Base-by-base conservation (phyloP, 805 yeast genomes). In the Diddensiella transvaalensis region DNA sequence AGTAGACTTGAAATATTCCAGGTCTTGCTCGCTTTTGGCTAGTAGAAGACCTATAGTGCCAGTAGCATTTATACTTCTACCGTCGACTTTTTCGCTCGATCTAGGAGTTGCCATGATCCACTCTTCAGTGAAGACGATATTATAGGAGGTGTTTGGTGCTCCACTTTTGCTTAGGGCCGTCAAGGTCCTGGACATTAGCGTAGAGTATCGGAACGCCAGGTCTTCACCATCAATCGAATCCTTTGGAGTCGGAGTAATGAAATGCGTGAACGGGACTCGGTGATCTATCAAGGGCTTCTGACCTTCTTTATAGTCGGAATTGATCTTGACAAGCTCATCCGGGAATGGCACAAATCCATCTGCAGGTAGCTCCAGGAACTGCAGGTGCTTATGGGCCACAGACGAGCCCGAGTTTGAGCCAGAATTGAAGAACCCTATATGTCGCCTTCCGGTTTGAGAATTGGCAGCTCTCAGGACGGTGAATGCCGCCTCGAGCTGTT, bases 321-420 rank as follows among this genome's bases (percentile, higher is more conserved):
- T 48, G 30, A 33, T 40, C 22, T 42, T 30, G 26, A 52, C 42
- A 6, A 54, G 48, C 32, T 49, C 45, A 32, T 54, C 61, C 19
- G 55, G 54, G 33, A 56, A 59, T 4, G 85, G 77, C 1, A 65
- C 66, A 62, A 80, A 82, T 19, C 30, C 37, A 17, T 44, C 44
- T 4, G 68, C 63, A 1, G 96, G 95, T 39, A 86, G 70, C 39
- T 80, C 73, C 76, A 91, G 71, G 66, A 90, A 82, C 67, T 93
- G 99, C 53, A 93, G 67, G 67, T 91, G 99, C 63, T 87, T 88
- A 69, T 91, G 99, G 42, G 86, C 83, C 60, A 89, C 93, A 0
- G 96, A 88, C n/a, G 96, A 96, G 1, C 98, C 99, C 53, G 95
- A 80, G 57, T 80, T 75, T 17, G 82, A 80, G 4, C 99, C 99